Conservation (phyloP, 257 asterid species). For the Osmanthus fragrans region DNA sequence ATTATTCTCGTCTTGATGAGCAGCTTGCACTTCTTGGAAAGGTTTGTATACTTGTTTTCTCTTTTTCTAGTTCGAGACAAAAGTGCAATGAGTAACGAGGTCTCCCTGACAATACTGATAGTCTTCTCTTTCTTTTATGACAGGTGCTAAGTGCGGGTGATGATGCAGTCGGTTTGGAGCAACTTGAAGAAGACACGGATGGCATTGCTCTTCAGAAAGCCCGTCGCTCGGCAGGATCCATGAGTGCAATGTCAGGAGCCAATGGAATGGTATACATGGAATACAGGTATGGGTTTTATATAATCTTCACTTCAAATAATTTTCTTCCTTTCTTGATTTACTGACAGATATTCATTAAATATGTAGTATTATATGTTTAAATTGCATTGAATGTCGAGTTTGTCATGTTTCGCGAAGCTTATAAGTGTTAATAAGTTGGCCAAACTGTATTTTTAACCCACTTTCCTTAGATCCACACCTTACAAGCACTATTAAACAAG, state of each 20-base stretch:
- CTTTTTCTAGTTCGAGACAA: not conserved
- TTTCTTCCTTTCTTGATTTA: not conserved
- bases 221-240: slow-evolving; percentile 71
- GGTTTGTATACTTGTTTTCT: slow-evolving; percentile 37
- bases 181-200: slow-evolving; percentile 96
- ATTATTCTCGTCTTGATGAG: slow-evolving; percentile 65
- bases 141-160: slow-evolving; percentile 93
- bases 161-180: slow-evolving; percentile 85
- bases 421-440: not conserved
- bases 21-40: slow-evolving; percentile 86
- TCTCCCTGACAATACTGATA: slow-evolving; percentile 6
- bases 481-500: too few species aligned
- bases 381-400: not conserved
- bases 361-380: not conserved
- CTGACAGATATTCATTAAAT: not conserved
- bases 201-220: slow-evolving; percentile 89
- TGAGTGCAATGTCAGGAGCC: slow-evolving; percentile 98
- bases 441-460: not conserved
- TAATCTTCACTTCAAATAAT: not conserved
- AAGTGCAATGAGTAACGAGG: not conserved
- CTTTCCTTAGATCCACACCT: too few species aligned
- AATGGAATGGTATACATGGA: slow-evolving; percentile 93
- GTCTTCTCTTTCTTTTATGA: slow-evolving; percentile 3
- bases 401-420: too few species aligned
- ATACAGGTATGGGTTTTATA: slow-evolving; percentile 45